Percentiles rank a stretch among this genome's conserved stretches.
Conservation (phyloP, 169 alveolate genomes). For the Plasmodium gaboni region DNA sequence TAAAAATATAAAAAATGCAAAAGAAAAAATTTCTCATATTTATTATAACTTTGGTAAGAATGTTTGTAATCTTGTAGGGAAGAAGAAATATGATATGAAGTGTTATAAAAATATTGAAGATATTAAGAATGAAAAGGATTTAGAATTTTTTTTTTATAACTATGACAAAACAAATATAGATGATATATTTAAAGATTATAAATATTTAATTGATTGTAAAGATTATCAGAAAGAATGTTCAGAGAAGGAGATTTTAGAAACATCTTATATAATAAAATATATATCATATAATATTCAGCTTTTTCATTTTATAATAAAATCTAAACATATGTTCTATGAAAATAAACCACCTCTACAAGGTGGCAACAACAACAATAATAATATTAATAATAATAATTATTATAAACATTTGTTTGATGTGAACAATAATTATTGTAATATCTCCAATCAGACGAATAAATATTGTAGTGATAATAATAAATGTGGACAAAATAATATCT, state of each 20-base stretch:
- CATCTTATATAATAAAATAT: slow-evolving; percentile 20
- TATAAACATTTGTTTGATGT: neutral
- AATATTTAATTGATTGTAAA: slow-evolving; percentile 17
- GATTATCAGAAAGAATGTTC: slow-evolving; percentile 9
- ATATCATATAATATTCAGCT: slow-evolving; percentile 2
- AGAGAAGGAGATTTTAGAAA: slow-evolving; percentile 29
- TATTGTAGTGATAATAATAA: neutral
- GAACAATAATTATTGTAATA: too few relatives aligned
- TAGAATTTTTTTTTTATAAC: slow-evolving; percentile 5
- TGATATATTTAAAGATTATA: slow-evolving; percentile 26
- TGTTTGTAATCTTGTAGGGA: neutral
- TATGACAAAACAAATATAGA: slow-evolving; percentile 10
- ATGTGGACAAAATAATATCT: slow-evolving; percentile 5
- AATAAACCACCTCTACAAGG: neutral
- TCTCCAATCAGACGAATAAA: too few relatives aligned
- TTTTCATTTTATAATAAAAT: slow-evolving; percentile 20
- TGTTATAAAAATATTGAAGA: slow-evolving; percentile 17
- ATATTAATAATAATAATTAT: neutral
- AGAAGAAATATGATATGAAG: neutral
- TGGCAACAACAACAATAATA: neutral
- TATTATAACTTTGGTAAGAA: neutral
- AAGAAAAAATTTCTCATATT: neutral
- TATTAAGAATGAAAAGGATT: slow-evolving; percentile 28
- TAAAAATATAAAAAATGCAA: neutral
- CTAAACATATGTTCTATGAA: neutral